Evolutionary conservation across 2,329 filamentous ascomycete genomes (phyloP).

Genomic region (Calonectria hongkongensis): DNA sequence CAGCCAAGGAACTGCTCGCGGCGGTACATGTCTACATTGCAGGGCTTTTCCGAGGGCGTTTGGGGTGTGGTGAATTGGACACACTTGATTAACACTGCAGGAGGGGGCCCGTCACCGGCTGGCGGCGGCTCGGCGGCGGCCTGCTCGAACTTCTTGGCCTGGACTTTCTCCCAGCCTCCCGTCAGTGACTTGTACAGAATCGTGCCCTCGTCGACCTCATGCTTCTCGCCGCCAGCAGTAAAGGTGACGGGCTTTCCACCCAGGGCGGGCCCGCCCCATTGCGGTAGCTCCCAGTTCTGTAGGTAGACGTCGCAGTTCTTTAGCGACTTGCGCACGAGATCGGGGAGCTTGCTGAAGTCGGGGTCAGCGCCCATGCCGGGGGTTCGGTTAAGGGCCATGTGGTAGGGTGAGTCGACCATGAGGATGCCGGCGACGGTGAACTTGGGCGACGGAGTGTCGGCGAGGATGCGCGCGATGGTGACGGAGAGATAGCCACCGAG

Average conservation of each 20-base stretch:
- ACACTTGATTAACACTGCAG: slow-evolving; percentile 52
- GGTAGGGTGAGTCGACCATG: slow-evolving; percentile 56
- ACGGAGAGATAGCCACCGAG: slow-evolving; percentile 56
- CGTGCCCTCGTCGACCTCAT: slow-evolving; percentile 43
- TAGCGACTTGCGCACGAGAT: slow-evolving; percentile 55
- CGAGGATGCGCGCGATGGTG: slow-evolving; percentile 52
- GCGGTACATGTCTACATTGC: slow-evolving; percentile 53
- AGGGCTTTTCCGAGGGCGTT: slow-evolving; percentile 28
- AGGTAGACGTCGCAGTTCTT: slow-evolving; percentile 58
- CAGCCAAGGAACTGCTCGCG: slow-evolving; percentile 55
- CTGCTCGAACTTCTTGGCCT: slow-evolving; percentile 31
- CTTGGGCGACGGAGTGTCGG: slow-evolving; percentile 46
- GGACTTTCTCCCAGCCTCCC: slow-evolving; percentile 45
- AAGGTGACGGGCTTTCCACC: slow-evolving; percentile 39
- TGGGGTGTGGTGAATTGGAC: slow-evolving; percentile 35
- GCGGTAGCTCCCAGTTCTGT: slow-evolving; percentile 54
- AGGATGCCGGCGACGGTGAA: slow-evolving; percentile 54
- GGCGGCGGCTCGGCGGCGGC: slow-evolving; percentile 9
- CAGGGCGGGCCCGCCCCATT: slow-evolving; percentile 48
- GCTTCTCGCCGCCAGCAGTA: slow-evolving; percentile 42
- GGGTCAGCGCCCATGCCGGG: slow-evolving; percentile 42
- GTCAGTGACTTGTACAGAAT: slow-evolving; percentile 49
- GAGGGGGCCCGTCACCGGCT: slow-evolving; percentile 44
- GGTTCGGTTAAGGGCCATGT: slow-evolving; percentile 48
- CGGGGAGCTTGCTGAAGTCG: slow-evolving; percentile 48